These are phyloP conservation scores for Monosporascus sp. DNA, from an alignment of 2,329 filamentous ascomycete species.

Conservation along the genomic window DNA sequence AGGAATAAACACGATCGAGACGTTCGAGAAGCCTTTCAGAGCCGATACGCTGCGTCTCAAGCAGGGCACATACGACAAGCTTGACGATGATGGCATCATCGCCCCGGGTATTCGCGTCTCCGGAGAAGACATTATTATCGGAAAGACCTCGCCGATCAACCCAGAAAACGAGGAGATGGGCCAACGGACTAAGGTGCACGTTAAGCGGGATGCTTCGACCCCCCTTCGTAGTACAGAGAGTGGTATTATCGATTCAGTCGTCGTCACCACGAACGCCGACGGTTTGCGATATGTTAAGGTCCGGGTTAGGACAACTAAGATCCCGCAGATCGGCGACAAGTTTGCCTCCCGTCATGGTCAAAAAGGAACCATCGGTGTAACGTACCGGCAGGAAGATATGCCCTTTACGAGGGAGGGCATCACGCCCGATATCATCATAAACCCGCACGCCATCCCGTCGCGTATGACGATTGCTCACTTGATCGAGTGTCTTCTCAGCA, in stretches of 20 bases:
- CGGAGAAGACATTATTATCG: constrained; percentile 98
- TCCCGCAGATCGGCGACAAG: constrained; percentile 98
- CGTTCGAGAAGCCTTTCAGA: constrained; percentile 91
- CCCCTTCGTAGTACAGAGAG: constrained; percentile 92
- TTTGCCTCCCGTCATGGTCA: constrained; percentile 99
- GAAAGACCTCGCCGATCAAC: constrained; percentile 93
- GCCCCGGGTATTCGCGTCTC: constrained; percentile 91
- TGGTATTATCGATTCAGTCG: constrained; percentile 90
- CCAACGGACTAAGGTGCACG: constrained; percentile 82
- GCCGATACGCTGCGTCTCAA: constrained; percentile 86
- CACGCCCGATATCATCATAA: constrained; percentile 94
- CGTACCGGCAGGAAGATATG: constrained; percentile 97
- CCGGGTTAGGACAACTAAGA: constrained; percentile 92
- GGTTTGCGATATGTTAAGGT: constrained; percentile 96
- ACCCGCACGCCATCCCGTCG: constrained; percentile 97
- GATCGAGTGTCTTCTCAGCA: constrained; percentile 96
- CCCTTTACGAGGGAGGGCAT: constrained; percentile 91
- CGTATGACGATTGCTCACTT: constrained; percentile 99
- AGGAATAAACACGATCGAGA: constrained; percentile 85
- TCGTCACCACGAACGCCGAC: constrained; percentile 91
- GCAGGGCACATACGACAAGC: constrained; percentile 93
- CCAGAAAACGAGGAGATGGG: constrained; percentile 91
- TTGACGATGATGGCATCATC: constrained; percentile 93
- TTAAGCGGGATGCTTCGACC: constrained; percentile 93
- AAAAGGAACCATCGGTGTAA: constrained; percentile 98